Conservation (phyloP, 257 asterid species). For the Scutellaria galericulata region DNA sequence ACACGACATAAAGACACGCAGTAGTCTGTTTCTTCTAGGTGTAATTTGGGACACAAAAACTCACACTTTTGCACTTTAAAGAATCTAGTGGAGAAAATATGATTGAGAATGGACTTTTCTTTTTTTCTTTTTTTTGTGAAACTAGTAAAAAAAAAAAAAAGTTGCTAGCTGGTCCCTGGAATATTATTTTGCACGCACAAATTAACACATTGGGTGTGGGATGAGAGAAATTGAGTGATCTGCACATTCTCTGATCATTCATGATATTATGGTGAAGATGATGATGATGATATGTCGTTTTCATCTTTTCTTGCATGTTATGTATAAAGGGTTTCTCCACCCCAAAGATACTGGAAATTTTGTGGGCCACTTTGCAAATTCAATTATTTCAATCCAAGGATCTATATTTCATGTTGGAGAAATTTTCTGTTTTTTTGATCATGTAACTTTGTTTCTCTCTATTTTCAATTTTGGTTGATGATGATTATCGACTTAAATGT, state of each 20-base stretch:
- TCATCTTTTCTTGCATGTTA: constrained; percentile 59
- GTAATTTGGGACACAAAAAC: constrained; percentile 31
- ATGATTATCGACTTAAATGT: too few relatives aligned
- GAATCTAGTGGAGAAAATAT: constrained; percentile 41
- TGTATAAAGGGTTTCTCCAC: constrained; percentile 27
- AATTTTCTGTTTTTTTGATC: background rate
- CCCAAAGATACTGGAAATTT: constrained; percentile 50
- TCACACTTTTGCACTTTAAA: constrained; percentile 42
- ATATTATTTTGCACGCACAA: constrained; percentile 24
- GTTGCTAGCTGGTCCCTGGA: constrained; percentile 25
- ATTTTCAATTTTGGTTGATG: too few relatives aligned
- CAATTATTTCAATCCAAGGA: background rate
- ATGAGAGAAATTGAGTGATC: constrained; percentile 14
- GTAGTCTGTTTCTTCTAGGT: constrained; percentile 19
- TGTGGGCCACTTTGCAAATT: constrained; percentile 41
- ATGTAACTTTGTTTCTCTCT: too few relatives aligned
- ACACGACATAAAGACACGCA: constrained; percentile 1
- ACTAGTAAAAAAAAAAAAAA: background rate
- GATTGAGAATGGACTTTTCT: constrained; percentile 31
- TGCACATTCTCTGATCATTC: constrained; percentile 22
- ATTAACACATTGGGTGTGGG: constrained; percentile 24
- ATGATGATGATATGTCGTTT: constrained; percentile 53
- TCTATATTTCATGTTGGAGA: constrained; percentile 1
- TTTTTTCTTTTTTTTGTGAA: too few relatives aligned
- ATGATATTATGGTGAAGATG: constrained; percentile 36